Percentiles rank a stretch among this genome's conserved stretches.
Evolutionary conservation across 371 early-diverging fungal species (phyloP).

Genomic region (Smittium mucronatum): DNA sequence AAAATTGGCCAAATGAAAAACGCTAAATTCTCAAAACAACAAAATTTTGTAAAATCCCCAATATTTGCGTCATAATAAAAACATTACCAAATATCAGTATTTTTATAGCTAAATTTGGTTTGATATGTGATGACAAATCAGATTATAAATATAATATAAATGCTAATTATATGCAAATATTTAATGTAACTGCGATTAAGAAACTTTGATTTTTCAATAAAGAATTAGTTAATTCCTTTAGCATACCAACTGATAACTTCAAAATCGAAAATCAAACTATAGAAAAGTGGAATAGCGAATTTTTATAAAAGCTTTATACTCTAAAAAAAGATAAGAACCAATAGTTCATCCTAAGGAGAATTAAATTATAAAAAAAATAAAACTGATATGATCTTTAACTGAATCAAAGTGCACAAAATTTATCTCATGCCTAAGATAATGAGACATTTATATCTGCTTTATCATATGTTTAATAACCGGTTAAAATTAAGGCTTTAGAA

Average conservation of each 20-base stretch:
- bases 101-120: not conserved
- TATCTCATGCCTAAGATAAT: conserved; percentile 1
- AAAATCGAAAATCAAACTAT: not conserved
- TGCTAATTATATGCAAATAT: not conserved
- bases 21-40: not conserved
- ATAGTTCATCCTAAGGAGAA: conserved; percentile 2
- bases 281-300: not conserved
- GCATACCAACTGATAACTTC: not conserved
- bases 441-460: not conserved
- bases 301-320: too few species aligned
- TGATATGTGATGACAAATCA: not conserved
- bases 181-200: not conserved
- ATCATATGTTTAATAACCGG: conserved; percentile 9
- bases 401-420: not conserved
- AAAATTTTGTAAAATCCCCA: not conserved
- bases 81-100: not conserved
- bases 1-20: not conserved
- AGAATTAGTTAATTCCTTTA: not conserved
- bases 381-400: not conserved
- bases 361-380: not conserved
- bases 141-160: not conserved
- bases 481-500: conserved; percentile 1
- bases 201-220: not conserved
- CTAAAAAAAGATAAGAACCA: not conserved
- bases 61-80: not conserved